Evolutionary conservation across 177 flowering plant genomes (phyloP), one percentile per base, ranked within the genome.

Genomic region (Tripterygium wilfordii): DNA sequence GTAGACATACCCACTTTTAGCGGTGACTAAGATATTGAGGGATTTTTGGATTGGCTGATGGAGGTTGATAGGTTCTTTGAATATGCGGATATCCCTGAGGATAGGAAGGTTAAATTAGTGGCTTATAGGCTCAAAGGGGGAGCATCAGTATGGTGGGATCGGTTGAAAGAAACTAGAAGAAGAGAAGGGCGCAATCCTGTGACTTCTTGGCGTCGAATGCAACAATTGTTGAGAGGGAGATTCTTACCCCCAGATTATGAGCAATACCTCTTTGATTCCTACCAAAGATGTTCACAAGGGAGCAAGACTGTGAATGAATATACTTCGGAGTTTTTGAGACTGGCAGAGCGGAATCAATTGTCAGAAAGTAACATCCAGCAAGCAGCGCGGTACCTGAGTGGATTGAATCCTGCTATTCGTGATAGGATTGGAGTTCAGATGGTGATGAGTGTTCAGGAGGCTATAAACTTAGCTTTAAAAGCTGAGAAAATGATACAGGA

Each of bases 91-190:
- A 15, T 18, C 12, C 10, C 42, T 2, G 42, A 38, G 13, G 21
- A 38, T 2, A 3, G 3, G 22, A 3, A 13, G 42, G 42, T 38
- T 5, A 38, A 19, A 3, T 38, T 16, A 8, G 22, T 38, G 22
- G 19, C 42, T 3, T 19, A 38, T 18, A 38, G 22, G 12, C 22
- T 38, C 5, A 16, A 18, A 19, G 42, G 42, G 15, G 42, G 42
- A 38, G 42, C 42, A 6, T 41, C 48, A 20, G 30, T 48, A 9
- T 52, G 56, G 39, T 52, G 40, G 47, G 40, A 52, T 29, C 37
- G 31, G 20, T 8, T 41, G 2, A 35, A 42, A 42, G n/a, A 10
- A n/a, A 32, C 9, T 20, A n/a, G 48, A 1, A 29, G 16, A 7
- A 12, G 45, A 1, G 45, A 38, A 40, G 15, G 13, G 8, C 38